Evolutionary conservation across 305 asterid genomes (phyloP), one percentile per base, ranked within the genome.

Genomic region (Euphrasia arctica): DNA sequence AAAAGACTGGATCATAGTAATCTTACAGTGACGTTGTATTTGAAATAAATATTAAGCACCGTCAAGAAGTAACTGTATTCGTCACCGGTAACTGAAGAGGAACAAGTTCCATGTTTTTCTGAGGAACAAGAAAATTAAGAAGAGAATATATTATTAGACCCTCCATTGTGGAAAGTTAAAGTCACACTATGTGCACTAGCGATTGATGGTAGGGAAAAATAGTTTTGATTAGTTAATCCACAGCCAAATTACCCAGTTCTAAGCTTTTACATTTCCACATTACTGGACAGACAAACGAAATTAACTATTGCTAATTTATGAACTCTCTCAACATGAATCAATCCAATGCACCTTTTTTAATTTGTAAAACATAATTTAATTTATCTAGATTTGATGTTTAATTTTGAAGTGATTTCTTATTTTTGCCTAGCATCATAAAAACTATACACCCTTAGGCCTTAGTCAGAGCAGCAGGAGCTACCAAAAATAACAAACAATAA

Each of bases 41-140:
- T 84, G 89, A 83, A 82, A 74, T 84, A 92, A 22, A 90, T 58
- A 71, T 88, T 84, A 74, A 92, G 90, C 3, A 86, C 51, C 9
- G 82, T 90, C 85, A 86, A 58, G 68, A 92, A 87, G 80, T 84
- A 92, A 36, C 48, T 79, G 74, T 89, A 80, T 75, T 89, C 98
- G 60, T 89, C 88, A 67, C 81, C 79, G n/a, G 83, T 68, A 67
- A 84, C 90, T 54, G 90, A 66, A 68, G 83, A 78, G 36, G 87
- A 70, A 72, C 97, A 92, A 22, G 98, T 92, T 79, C 98, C 98
- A 63, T 92, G 97, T 63, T 89, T 92, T 80, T 92, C 98, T 90
- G 82, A 68, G 70, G 56, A 71, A 67, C 66, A 77, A 47, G 39
- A 7, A 63, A 67, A 63, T 13, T 13, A 64, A 73, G 65, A 75